Base-by-base conservation (phyloP, 768 basidiomycete genomes). In the Candolleomyces eurysporus region DNA sequence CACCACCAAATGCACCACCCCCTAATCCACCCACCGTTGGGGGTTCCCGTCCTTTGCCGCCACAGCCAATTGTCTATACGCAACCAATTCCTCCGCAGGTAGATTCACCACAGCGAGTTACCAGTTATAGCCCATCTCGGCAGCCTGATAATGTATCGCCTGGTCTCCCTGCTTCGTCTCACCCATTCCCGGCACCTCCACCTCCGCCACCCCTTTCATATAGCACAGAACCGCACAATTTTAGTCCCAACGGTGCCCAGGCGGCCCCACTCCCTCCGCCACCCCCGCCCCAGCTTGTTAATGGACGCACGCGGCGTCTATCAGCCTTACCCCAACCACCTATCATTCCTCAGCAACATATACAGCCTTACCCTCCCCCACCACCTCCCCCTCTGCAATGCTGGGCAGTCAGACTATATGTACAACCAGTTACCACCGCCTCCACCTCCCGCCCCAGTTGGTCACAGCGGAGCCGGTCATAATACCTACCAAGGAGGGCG, bases 311-410 rank as follows among this genome's bases (percentile, higher is more conserved):
- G 17, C 68, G 62, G 43, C 69, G 65, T 26, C 62, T 48, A n/a
- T 63, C 62, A 8, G 79, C 80, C 65, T 74, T 88, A 21, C 85
- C 84, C 56, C 79, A 79, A 36, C 83, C 80, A 26, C 84, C 80
- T 13, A 64, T 75, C 22, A 74, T 72, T 58, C 80, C 80, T 58
- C 77, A 78, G 52, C 73, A 78, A 53, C 71, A 69, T 56, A 22
- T 31, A 30, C 52, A 32, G 32, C 19, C 14, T 14, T 74, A 72
- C 36, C 68, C 68, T 50, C 72, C 73, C 19, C 71, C 72, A 5
- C 78, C 79, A 50, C 75, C 76, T n/a, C 80, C 82, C 22, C 73
- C 76, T 60, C 72, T 73, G 30, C n/a, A 52, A 57, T 40, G 51
- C 26, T 46, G 75, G 77, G 19, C 69, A 72, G 36, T 69, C 72